These are phyloP conservation scores for Lasiodiplodia theobromae DNA, from an alignment of 2,329 filamentous ascomycete species.

Conservation along the genomic window DNA sequence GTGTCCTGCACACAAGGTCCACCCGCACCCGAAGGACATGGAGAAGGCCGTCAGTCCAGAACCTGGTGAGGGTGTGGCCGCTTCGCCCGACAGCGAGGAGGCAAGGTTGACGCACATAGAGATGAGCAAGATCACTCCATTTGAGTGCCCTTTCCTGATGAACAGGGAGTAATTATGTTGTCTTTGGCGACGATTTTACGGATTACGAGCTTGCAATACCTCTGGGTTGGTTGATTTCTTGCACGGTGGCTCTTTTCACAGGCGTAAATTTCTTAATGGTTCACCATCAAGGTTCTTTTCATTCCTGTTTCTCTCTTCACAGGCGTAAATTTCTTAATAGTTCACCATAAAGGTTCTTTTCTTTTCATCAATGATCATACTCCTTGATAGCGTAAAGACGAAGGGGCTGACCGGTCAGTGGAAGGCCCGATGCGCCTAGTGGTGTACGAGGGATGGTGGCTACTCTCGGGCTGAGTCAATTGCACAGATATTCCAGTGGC, in stretches of 20 bases:
- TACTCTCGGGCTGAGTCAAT: constrained; percentile 16
- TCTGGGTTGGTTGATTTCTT: neutral
- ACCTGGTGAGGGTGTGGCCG: constrained; percentile 46
- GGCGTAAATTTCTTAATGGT: neutral
- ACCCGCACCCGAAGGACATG: constrained; percentile 45
- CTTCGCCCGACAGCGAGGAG: constrained; percentile 41
- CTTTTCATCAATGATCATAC: neutral
- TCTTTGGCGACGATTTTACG: neutral
- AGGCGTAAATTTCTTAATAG: neutral
- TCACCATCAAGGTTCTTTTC: neutral
- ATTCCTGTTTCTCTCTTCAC: neutral
- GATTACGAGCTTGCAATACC: neutral
- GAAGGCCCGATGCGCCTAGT: neutral
- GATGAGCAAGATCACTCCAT: constrained; percentile 41
- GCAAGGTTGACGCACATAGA: constrained; percentile 46
- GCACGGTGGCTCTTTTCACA: neutral
- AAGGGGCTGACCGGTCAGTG: neutral
- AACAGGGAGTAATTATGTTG: constrained; percentile 42
- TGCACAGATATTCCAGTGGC: constrained; percentile 5
- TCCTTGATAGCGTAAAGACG: neutral
- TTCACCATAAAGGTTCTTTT: neutral
- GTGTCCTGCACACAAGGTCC: constrained; percentile 34
- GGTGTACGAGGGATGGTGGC: constrained; percentile 15
- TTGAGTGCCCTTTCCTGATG: constrained; percentile 48
- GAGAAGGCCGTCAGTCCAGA: constrained; percentile 41